phyloP scores from a whole-genome alignment of 2,329 filamentous ascomycete species.

The Sphaerulina vaccinii region DNA sequence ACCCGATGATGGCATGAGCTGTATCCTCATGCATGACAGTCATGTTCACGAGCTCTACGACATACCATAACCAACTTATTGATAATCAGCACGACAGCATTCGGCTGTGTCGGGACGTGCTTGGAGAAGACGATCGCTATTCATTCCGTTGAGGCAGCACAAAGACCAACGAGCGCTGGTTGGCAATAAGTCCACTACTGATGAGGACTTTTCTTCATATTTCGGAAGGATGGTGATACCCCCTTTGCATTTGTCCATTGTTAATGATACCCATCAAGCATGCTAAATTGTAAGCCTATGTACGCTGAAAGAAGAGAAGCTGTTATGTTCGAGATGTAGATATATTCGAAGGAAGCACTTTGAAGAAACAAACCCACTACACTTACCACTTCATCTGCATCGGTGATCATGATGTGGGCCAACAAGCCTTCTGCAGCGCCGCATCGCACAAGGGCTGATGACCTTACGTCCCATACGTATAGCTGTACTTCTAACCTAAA shows the following conservation, averaged over 20 bases:
- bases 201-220: not conserved
- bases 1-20: slow-evolving; percentile 33
- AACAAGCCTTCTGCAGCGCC: too few species aligned
- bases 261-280: not conserved
- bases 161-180: slow-evolving; percentile 10
- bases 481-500: too few species aligned
- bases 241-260: not conserved
- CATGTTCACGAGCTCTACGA: not conserved
- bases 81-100: not conserved
- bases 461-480: too few species aligned
- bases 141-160: not conserved
- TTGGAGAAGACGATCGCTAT: not conserved
- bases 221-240: not conserved
- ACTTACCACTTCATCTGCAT: too few species aligned
- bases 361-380: too few species aligned
- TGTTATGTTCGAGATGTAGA: not conserved
- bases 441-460: too few species aligned
- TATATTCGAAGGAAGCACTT: not conserved
- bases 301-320: not conserved
- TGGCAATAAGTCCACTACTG: not conserved
- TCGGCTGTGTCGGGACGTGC: not conserved
- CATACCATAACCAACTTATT: not conserved
- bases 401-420: too few species aligned
- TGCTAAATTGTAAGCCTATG: not conserved
- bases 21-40: not conserved